A percentile compares a stretch with the other conserved stretches of the same genome.
phyloP scores from a whole-genome alignment of 805 yeast genomes.

The Ogataea naganishii region DNA sequence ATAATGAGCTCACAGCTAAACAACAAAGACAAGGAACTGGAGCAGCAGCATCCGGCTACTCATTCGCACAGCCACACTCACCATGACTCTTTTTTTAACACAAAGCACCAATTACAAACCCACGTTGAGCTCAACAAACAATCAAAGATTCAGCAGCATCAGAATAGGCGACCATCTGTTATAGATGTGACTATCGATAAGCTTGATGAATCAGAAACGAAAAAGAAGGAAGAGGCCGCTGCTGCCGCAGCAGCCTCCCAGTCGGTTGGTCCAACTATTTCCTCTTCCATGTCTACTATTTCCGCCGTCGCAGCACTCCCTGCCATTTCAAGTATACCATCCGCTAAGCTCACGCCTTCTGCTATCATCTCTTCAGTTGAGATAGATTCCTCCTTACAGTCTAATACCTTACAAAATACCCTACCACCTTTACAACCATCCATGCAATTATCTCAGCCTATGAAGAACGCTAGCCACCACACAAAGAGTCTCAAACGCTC shows the following conservation, averaged over 20 bases:
- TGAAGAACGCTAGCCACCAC: conserved; percentile 9
- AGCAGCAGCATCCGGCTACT: conserved; percentile 20
- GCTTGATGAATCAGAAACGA: background rate
- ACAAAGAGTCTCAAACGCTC: conserved; percentile 2
- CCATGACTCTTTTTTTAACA: conserved; percentile 8
- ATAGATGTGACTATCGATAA: conserved; percentile 11
- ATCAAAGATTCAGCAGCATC: conserved; percentile 10
- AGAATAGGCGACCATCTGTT: conserved; percentile 20
- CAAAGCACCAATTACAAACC: conserved; percentile 23
- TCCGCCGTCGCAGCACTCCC: conserved; percentile 8
- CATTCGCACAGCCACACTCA: conserved; percentile 17
- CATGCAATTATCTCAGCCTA: conserved; percentile 8
- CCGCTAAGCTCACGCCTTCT: conserved; percentile 7
- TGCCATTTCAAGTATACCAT: conserved; percentile 12
- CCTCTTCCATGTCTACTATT: conserved; percentile 1
- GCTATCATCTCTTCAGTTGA: conserved; percentile 8
- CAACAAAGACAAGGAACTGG: conserved; percentile 30
- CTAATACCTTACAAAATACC: too few species aligned
- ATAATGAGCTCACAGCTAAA: conserved; percentile 31
- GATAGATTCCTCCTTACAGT: too few species aligned
- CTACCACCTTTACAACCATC: conserved; percentile 8
- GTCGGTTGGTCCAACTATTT: background rate
- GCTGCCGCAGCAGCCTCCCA: conserved; percentile 1
- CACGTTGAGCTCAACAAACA: conserved; percentile 21
- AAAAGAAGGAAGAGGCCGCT: too few species aligned